These are phyloP conservation scores for Ogataea glucozyma DNA, from an alignment of 805 yeast species.

Conservation along the genomic window DNA sequence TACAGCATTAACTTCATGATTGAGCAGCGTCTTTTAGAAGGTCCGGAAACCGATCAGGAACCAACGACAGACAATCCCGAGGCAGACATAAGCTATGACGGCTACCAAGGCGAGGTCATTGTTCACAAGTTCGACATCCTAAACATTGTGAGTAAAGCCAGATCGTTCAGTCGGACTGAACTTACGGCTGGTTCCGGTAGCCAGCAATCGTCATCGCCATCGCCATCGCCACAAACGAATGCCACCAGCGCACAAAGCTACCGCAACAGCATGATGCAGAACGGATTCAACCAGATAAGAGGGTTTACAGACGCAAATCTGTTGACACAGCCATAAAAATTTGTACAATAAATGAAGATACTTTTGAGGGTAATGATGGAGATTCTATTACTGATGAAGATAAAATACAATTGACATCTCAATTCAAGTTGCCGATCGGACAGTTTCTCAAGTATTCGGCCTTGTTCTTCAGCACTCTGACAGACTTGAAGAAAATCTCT, in stretches of 20 bases:
- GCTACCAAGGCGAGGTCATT: slow-evolving; percentile 44
- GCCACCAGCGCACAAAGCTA: slow-evolving; percentile 2
- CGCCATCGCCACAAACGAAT: not conserved
- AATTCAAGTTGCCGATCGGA: slow-evolving; percentile 56
- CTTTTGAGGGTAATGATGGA: not conserved
- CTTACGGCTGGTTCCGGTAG: slow-evolving; percentile 3
- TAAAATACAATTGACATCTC: slow-evolving; percentile 2
- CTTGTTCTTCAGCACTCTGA: slow-evolving; percentile 81
- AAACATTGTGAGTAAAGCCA: slow-evolving; percentile 28
- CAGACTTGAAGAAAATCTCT: slow-evolving; percentile 89
- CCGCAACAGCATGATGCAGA: slow-evolving; percentile 10
- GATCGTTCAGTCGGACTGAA: slow-evolving; percentile 20
- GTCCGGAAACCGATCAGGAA: slow-evolving; percentile 18
- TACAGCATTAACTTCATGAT: slow-evolving; percentile 35
- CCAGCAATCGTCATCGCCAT: not conserved
- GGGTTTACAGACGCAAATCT: slow-evolving; percentile 14
- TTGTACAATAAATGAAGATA: not conserved
- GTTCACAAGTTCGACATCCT: slow-evolving; percentile 39
- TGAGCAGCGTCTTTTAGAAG: slow-evolving; percentile 31
- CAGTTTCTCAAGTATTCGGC: slow-evolving; percentile 77
- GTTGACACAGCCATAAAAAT: not conserved
- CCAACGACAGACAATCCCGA: slow-evolving; percentile 11
- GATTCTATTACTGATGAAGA: not conserved
- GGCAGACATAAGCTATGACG: slow-evolving; percentile 37
- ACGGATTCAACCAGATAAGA: slow-evolving; percentile 16